These are phyloP conservation scores for Penicillium salamii DNA, from an alignment of 495 filamentous ascomycete genomes.

Conservation along the genomic window DNA sequence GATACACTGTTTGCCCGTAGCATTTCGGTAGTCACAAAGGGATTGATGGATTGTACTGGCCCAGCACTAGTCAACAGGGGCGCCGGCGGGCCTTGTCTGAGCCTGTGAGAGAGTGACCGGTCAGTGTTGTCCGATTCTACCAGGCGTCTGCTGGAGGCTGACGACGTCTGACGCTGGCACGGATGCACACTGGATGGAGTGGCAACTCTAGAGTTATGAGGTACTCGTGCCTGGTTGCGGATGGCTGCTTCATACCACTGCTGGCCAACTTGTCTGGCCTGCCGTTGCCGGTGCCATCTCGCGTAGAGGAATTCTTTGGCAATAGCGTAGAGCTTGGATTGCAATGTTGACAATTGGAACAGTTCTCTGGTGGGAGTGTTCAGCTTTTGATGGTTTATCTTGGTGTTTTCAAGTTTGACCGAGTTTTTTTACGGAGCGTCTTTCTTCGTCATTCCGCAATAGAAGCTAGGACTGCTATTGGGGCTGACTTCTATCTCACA, in stretches of 20 bases:
- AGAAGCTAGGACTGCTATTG: not conserved
- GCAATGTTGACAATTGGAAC: not conserved
- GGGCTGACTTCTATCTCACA: slow-evolving; percentile 1
- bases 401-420: not conserved
- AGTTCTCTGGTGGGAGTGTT: not conserved
- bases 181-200: not conserved
- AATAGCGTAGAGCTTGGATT: not conserved
- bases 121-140: not conserved
- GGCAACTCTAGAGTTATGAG: not conserved
- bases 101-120: no score
- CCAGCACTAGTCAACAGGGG: not conserved
- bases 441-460: not conserved
- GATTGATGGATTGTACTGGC: no score
- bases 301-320: not conserved
- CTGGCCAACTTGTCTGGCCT: not conserved
- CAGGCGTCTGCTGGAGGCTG: slow-evolving; percentile 1
- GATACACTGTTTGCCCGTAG: no score
- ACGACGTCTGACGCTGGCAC: not conserved
- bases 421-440: not conserved
- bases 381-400: slow-evolving; percentile 2
- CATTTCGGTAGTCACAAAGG: no score
- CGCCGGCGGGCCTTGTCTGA: not conserved
- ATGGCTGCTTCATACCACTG: slow-evolving; percentile 3
- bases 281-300: not conserved
- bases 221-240: not conserved